Evolutionary conservation across 352 stramenopile species (phyloP), one percentile per base, ranked within the genome.

Genomic region (Pythium brassicae): DNA sequence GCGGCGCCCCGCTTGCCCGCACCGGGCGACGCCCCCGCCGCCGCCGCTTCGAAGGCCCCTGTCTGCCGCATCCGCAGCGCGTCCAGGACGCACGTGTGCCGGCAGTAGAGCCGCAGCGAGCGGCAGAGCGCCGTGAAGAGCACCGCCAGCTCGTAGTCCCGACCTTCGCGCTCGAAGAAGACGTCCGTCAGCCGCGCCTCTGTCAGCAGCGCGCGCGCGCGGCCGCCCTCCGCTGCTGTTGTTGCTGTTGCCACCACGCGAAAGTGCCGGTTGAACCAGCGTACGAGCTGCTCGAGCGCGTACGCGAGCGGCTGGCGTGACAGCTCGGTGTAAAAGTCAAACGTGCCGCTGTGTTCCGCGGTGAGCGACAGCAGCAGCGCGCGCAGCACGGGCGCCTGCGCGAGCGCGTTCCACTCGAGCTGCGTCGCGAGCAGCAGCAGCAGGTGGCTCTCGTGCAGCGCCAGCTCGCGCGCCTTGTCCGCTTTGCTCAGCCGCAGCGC

Each of bases 61-160:
- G 61, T 69, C 29, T 57, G 63, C 27, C 77, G 71, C 29, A 88
- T 66, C 27, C 79, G 44, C 34, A 88, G 25, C 43, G 78, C 72
- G 55, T 92, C 76, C 50, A 92, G 40, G 0, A 64, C 59, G 45
- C 64, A 71, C n/a, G 68, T 69, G 45, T 86, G 59, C n/a, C 83
- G 76, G 23, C 78, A 85, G 15, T 58, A 54, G 40, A 93, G 54
- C 7, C 74, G 59, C 9, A 88, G 53, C 7, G 69, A 66, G 34
- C 83, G 74, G 65, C 80, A 87, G 1, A 91, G 59, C 15, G 66
- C 55, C 20, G 78, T 82, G 62, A 93, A 91, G 10, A 93, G 66
- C 50, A 88, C 53, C 1, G 65, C 60, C 9, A 91, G 61, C 47
- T 93, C 78, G 25, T 68, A 71, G 22, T 78, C 60, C 20, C 34